Evolutionary conservation across 805 yeast species (phyloP), one percentile per base, ranked within the genome.

Genomic region (Vanderwaltozyma verrucispora): DNA sequence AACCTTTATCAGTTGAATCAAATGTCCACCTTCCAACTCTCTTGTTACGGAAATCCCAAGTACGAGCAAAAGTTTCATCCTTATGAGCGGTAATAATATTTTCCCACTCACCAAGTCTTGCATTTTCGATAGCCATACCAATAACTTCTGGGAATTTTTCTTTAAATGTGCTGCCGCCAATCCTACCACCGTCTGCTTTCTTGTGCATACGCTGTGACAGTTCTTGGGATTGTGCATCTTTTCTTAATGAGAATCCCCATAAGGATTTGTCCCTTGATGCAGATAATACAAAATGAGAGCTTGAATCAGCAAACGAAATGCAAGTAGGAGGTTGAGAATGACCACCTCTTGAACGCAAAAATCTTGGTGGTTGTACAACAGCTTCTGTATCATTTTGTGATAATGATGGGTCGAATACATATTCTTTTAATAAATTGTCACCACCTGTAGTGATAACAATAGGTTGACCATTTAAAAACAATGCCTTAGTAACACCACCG

Each of bases 191-290:
- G 41, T 68, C 67, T 11, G 51, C 42, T 16, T 59, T 63, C 46
- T 68, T 68, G 32, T 66, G 67, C 16, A 72, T 64, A 46, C 82
- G 74, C 60, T 88, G 96, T 0, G 96, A 87, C 51, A 92, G 64
- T 55, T 87, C 94, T 53, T 85, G 95, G 4, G 95, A 84, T 62
- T 92, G 99, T 0, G 96, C 94, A 59, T 92, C 97, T 57, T 92
- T 92, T 50, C 97, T 72, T 37, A 92, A 67, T 1, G 97, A 88
- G 51, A 92, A 89, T 8, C 76, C 72, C 97, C 97, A 92, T 48
- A 94, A 70, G 2, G 94, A 71, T 50, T 73, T 71, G 61, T 92
- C 98, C 45, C 77, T 71, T 0, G 96, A 84, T 2, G 94, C 94
- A 36, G 95, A 84, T 37, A 84, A 69, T 10, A 94, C 54, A 59